phyloP scores from a whole-genome alignment of 331 rosid genomes.

The Malus hybrid region DNA sequence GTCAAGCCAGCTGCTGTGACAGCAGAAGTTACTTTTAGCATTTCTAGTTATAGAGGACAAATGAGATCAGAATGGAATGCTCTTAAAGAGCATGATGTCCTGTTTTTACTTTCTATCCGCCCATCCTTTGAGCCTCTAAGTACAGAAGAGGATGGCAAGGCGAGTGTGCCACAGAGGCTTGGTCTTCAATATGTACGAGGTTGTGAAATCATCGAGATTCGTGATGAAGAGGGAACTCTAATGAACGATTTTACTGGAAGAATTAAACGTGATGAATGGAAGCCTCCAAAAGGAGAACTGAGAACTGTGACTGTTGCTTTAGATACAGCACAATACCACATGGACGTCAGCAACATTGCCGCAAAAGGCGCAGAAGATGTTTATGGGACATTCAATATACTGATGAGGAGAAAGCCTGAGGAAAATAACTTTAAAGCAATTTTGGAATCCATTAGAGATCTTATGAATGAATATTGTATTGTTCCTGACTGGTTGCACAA shows the following conservation, averaged over 20 bases:
- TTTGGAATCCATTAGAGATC: slow-evolving; percentile 92
- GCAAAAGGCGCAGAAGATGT: slow-evolving; percentile 90
- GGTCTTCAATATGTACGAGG: slow-evolving; percentile 95
- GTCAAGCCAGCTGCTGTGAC: slow-evolving; percentile 93
- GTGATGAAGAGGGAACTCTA: slow-evolving; percentile 88
- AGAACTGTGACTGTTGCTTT: slow-evolving; percentile 96
- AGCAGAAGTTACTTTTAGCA: slow-evolving; percentile 74
- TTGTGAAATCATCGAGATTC: slow-evolving; percentile 85
- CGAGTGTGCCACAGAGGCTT: slow-evolving; percentile 86
- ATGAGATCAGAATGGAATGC: slow-evolving; percentile 97
- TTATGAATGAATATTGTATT: slow-evolving; percentile 94
- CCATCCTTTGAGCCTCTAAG: slow-evolving; percentile 96
- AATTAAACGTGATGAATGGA: slow-evolving; percentile 97
- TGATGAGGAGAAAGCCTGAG: slow-evolving; percentile 98
- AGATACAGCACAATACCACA: slow-evolving; percentile 95
- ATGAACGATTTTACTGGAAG: slow-evolving; percentile 97
- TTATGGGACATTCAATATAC: slow-evolving; percentile 79
- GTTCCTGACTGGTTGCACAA: slow-evolving; percentile 98
- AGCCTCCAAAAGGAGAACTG: slow-evolving; percentile 95
- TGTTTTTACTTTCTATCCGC: slow-evolving; percentile 78
- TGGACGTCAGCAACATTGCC: slow-evolving; percentile 95
- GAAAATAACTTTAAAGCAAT: slow-evolving; percentile 98
- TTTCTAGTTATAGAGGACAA: slow-evolving; percentile 84
- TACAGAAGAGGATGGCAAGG: slow-evolving; percentile 76
- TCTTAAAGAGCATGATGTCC: slow-evolving; percentile 93